Evolutionary conservation across 352 stramenopile species (phyloP), one percentile per base, ranked within the genome.

Genomic region (Plasmopara halstedii): DNA sequence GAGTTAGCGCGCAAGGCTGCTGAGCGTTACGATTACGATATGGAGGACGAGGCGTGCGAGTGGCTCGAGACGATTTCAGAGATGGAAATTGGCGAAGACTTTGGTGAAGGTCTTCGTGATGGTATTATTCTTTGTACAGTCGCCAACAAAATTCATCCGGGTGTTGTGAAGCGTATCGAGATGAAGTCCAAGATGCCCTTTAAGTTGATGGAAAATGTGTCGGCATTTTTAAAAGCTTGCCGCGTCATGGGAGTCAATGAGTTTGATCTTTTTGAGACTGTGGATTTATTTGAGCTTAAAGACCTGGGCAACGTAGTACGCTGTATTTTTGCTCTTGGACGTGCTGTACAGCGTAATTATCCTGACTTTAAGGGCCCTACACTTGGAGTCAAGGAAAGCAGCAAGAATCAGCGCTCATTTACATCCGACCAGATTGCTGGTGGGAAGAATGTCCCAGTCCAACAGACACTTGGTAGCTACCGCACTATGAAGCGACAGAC

Each of bases 171-270:
- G 46, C 76, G 80, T 51, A 68, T 94, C 25, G 77, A 93, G 58
- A 85, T 59, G 39, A 80, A 89, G 50, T 95, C 83, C 14, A 87
- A 71, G 46, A 88, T 96, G 76, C 76, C 84, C 11, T 97, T 97
- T 67, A 95, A 95, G 72, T 77, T 93, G 44, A 95, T 95, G 85
- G 86, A 96, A 56, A 95, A 95, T 50, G 82, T 96, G 29, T 85
- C 79, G 38, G 59, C 62, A 17, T 96, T 95, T 51, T 50, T 95
- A 47, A 74, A 77, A 47, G 85, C 73, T 11, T 94, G 83, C 44
- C 79, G 83, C 40, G 60, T 62, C 22, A 83, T 96, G 43, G 85
- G 85, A 36, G 81, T 96, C n/a, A 73, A 72, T 53, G 86, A 96
- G 65, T 88, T 85, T 56, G 83, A 95, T 49, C 53, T 94, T 26